Evolutionary conservation across 73 alveolate genomes (phyloP).

Genomic region (Diophrys sp.): DNA sequence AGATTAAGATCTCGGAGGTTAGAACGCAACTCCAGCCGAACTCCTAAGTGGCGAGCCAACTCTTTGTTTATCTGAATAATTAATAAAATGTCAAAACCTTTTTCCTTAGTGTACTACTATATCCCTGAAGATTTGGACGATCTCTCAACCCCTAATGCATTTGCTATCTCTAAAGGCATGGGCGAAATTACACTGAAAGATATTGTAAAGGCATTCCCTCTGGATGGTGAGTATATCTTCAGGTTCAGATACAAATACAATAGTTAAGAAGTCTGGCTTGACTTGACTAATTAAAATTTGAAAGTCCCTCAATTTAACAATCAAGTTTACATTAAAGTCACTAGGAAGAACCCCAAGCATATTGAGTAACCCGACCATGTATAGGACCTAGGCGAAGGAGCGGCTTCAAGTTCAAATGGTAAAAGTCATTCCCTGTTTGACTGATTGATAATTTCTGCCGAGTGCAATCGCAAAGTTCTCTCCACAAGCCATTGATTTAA

Average conservation of each 20-base stretch:
- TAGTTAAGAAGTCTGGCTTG: constrained; percentile 69
- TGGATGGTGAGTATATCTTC: constrained; percentile 62
- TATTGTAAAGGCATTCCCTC: constrained; percentile 67
- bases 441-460: constrained; percentile 49
- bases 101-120: constrained; percentile 63
- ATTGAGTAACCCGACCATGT: not conserved
- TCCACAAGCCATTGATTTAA: constrained; percentile 53
- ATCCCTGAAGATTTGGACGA: constrained; percentile 77
- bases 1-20: too few relatives aligned
- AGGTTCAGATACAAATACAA: constrained; percentile 69
- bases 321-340: constrained; percentile 64
- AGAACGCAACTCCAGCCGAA: not conserved
- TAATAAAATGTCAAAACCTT: constrained; percentile 13
- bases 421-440: too few relatives aligned
- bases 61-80: not conserved
- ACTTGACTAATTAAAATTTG: constrained; percentile 61
- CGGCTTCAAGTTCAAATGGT: too few relatives aligned
- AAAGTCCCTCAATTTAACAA: constrained; percentile 69
- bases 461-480: constrained; percentile 37
- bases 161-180: constrained; percentile 59
- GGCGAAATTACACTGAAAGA: constrained; percentile 61
- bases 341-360: constrained; percentile 28
- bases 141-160: constrained; percentile 60
- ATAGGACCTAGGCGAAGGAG: too few relatives aligned
- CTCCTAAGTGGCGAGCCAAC: not conserved